Percentiles rank a stretch among this genome's conserved stretches.
phyloP scores from a whole-genome alignment of 208 protist genomes.

The Porcisia deanei region DNA sequence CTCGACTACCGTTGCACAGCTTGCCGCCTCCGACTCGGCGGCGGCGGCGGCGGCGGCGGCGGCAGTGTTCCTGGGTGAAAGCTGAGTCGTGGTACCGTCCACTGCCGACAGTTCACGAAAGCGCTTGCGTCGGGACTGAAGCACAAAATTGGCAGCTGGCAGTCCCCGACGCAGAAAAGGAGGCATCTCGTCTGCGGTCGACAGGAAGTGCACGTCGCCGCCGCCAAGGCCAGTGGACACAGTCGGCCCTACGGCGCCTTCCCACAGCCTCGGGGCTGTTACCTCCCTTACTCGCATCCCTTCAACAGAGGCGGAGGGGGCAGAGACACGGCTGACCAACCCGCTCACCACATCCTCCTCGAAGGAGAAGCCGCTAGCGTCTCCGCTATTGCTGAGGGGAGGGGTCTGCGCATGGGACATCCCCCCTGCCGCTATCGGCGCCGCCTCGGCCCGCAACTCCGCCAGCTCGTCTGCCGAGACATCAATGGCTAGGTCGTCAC shows the following conservation, averaged over 20 bases:
- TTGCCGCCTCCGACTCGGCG: not conserved
- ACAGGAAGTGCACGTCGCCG: not conserved
- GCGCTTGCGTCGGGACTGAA: conserved; percentile 30
- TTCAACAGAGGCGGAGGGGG: not conserved
- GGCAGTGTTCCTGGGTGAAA: not conserved
- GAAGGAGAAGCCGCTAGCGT: conserved; percentile 18
- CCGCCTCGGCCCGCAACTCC: conserved; percentile 41
- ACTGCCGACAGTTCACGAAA: conserved; percentile 12
- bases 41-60: not conserved
- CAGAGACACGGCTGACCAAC: not conserved
- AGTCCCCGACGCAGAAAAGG: conserved; percentile 25
- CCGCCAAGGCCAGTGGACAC: not conserved
- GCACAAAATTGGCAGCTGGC: conserved; percentile 21
- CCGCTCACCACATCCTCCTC: conserved; percentile 33
- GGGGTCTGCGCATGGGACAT: not conserved
- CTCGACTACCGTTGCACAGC: not conserved
- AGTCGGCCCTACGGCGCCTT: conserved; percentile 6
- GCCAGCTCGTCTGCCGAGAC: conserved; percentile 31
- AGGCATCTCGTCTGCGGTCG: conserved; percentile 3
- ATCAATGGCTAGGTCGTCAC: conserved; percentile 23
- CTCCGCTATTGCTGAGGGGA: conserved; percentile 1
- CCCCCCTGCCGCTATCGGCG: not conserved
- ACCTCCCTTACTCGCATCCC: conserved; percentile 37
- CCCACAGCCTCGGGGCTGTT: conserved; percentile 34
- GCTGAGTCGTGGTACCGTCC: not conserved